These are phyloP conservation scores for Aspergillus niger DNA, from an alignment of 2,329 filamentous ascomycete genomes.

Conservation along the genomic window DNA sequence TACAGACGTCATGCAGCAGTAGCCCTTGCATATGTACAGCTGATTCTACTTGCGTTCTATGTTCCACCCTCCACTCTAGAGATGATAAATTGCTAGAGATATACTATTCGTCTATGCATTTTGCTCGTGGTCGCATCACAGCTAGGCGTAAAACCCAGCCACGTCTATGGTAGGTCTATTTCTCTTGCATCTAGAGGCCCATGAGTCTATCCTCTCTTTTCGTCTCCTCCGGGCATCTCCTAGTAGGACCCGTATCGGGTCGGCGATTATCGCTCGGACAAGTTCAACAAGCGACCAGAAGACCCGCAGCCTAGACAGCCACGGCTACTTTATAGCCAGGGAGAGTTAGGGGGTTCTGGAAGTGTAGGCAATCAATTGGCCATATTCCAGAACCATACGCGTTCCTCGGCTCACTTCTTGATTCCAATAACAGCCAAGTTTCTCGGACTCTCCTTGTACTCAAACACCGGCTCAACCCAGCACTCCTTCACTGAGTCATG, in stretches of 20 bases:
- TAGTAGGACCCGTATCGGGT: background rate
- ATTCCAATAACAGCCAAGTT: conserved; percentile 93
- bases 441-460: conserved; percentile 79
- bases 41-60: background rate
- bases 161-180: background rate
- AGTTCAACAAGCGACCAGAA: background rate
- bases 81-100: background rate
- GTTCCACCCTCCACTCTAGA: too few relatives aligned
- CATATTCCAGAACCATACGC: background rate
- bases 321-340: background rate
- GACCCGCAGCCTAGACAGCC: background rate
- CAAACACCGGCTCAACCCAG: conserved; percentile 94
- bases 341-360: background rate
- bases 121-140: conserved; percentile 7
- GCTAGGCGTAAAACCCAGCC: background rate
- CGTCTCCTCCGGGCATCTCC: too few relatives aligned
- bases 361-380: background rate
- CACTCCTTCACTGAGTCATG: conserved; percentile 71
- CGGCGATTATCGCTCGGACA: background rate
- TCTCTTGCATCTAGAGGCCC: background rate
- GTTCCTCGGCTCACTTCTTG: conserved; percentile 57
- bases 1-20: background rate
- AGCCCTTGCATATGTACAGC: background rate
- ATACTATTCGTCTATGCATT: conserved; percentile 1
- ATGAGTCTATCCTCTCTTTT: too few relatives aligned